Conservation (phyloP, 495 filamentous ascomycete genomes). For the Aspergillus hancockii region DNA sequence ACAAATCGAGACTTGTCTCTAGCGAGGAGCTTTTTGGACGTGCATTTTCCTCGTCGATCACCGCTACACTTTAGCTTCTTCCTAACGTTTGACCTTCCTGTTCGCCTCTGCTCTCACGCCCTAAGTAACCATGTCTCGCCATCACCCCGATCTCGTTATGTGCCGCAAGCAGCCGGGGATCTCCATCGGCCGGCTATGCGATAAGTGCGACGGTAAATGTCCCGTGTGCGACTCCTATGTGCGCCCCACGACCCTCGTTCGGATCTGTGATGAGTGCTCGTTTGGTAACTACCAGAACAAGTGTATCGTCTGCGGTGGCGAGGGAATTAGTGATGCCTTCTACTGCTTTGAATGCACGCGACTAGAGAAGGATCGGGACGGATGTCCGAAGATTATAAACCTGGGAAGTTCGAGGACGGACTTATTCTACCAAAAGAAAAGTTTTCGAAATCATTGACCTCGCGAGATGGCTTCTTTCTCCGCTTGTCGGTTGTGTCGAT, state of each 20-base stretch:
- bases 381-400: slow-evolving; percentile 99
- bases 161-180: slow-evolving; percentile 99
- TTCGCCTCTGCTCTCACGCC: slow-evolving; percentile 11
- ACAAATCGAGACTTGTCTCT: not conserved
- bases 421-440: slow-evolving; percentile 84
- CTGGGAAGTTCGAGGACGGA: slow-evolving; percentile 93
- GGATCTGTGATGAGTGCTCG: slow-evolving; percentile 98
- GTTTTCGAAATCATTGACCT: slow-evolving; percentile 67
- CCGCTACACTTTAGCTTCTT: slow-evolving; percentile 27
- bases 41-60: not conserved
- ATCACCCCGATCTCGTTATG: slow-evolving; percentile 87
- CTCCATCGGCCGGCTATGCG: slow-evolving; percentile 97
- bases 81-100: slow-evolving; percentile 21
- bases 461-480: not conserved
- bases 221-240: slow-evolving; percentile 99
- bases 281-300: slow-evolving; percentile 99
- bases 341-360: slow-evolving; percentile 99
- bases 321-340: slow-evolving; percentile 99
- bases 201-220: slow-evolving; percentile 99
- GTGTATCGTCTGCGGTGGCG: slow-evolving; percentile 96
- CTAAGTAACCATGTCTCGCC: slow-evolving; percentile 33
- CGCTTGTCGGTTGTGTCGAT: slow-evolving; percentile 14
- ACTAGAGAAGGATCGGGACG: slow-evolving; percentile 94
- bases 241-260: slow-evolving; percentile 91
- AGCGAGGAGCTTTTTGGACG: not conserved